Conservation (phyloP, 176 grass and related monocot species). For the Raddia guianensis region DNA sequence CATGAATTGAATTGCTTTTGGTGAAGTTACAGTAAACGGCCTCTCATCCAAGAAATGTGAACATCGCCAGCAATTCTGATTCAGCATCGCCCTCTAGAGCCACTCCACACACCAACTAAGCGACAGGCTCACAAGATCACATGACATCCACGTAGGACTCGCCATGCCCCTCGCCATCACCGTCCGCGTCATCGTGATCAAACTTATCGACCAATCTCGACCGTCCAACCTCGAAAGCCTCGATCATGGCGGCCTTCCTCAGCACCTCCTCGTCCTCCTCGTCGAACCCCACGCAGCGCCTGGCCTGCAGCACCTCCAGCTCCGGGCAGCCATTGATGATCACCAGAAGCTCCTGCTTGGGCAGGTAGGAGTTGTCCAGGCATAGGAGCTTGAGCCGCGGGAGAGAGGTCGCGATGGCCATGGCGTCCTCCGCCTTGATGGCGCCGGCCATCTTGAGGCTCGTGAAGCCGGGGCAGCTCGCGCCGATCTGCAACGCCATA, state of each 20-base stretch:
- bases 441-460: constrained; percentile 41
- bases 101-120: neutral
- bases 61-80: neutral
- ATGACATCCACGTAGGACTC: constrained; percentile 39
- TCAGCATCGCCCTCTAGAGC: neutral
- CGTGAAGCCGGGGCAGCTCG: constrained; percentile 13
- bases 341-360: constrained; percentile 28
- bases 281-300: constrained; percentile 47
- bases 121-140: constrained; percentile 5
- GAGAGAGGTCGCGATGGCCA: constrained; percentile 17
- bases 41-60: neutral
- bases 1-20: neutral
- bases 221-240: constrained; percentile 37
- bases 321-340: constrained; percentile 38
- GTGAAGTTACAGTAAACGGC: neutral
- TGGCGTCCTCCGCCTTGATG: constrained; percentile 41
- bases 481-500: constrained; percentile 16
- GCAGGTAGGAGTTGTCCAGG: constrained; percentile 49
- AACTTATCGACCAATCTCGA: constrained; percentile 44
- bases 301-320: constrained; percentile 40
- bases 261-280: constrained; percentile 26
- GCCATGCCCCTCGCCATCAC: constrained; percentile 8
- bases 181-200: constrained; percentile 30
- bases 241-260: constrained; percentile 27
- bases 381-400: constrained; percentile 31